A percentile compares a stretch with the other conserved stretches of the same genome.
Conservation (phyloP, 768 basidiomycete species). For the Austroboletus eburneus region DNA sequence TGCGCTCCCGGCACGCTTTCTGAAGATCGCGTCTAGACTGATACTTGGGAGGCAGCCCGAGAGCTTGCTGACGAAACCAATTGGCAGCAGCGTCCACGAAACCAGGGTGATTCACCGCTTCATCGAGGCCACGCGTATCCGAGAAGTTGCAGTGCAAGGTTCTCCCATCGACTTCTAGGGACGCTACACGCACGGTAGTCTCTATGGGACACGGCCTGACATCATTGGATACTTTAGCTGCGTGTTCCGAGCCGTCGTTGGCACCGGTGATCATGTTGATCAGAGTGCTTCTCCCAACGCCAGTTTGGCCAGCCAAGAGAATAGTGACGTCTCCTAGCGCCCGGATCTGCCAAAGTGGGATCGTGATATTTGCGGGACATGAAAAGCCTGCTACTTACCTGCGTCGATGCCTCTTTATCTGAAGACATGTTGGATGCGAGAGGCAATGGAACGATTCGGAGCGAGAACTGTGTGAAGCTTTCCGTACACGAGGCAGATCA, state of each 20-base stretch:
- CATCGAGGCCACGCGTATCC: conserved; percentile 28
- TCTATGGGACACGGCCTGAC: conserved; percentile 23
- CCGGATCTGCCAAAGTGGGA: conserved; percentile 1
- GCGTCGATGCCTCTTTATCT: background rate
- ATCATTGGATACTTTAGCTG: conserved; percentile 23
- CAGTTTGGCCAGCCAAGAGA: conserved; percentile 26
- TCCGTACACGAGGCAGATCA: conserved; percentile 18
- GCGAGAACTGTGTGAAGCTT: background rate
- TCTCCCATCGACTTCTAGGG: conserved; percentile 1
- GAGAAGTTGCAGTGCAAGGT: conserved; percentile 16
- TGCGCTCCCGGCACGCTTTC: conserved; percentile 16
- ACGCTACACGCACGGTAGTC: conserved; percentile 12
- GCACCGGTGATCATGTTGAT: conserved; percentile 25
- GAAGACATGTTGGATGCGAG: background rate
- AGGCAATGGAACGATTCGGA: conserved; percentile 2
- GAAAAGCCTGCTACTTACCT: conserved; percentile 8
- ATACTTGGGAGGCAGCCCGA: conserved; percentile 11
- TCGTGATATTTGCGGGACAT: background rate
- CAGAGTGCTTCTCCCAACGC: conserved; percentile 27
- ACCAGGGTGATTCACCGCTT: conserved; percentile 20
- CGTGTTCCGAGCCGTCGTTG: conserved; percentile 4
- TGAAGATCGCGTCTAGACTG: conserved; percentile 23
- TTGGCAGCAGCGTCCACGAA: conserved; percentile 16
- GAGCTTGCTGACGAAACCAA: conserved; percentile 22
- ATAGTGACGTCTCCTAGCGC: conserved; percentile 14